Evolutionary conservation across 1,284 basidiomycete genomes (phyloP), one percentile per base, ranked within the genome.

Genomic region (Ganoderma boninense): DNA sequence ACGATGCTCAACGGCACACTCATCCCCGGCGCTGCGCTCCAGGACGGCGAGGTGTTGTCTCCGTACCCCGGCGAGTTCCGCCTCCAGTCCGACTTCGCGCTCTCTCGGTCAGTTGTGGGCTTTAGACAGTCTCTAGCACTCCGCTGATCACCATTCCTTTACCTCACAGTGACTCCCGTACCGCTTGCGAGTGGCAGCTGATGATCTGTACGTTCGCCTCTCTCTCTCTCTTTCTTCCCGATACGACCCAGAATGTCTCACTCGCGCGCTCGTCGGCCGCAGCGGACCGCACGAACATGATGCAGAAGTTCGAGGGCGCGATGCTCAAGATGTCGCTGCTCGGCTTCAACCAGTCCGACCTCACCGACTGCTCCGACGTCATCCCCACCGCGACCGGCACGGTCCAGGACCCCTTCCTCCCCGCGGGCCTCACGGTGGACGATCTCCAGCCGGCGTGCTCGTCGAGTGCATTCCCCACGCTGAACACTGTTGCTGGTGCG

Each of bases 171-270:
- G 78, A 80, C 64, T 66, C 76, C 35, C 74, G 77, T 42, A 81
- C 82, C 23, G 76, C 81, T 14, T 84, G 83, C 77, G 74, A 78
- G 68, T 84, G 82, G 82, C 82, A 83, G 69, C 74, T 69, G 38
- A 77, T 79, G 73, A 77, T 83, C 69, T 69, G 73, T 74, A 49
- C 63, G 73, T 70, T 13, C 8, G 18, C 8, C 5, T 18, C 16
- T 32, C 2, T 32, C 4, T 14, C 1, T 23, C 14, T n/a, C 26
- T 14, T 32, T 10, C 32, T 5, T 6, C n/a, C 42, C 23, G 20
- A n/a, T 64, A 68, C 7, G 10, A 8, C 1, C 7, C 29, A 32
- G 29, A 32, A 32, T 1, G 10, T 10, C 38, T 6, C 10, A 10
- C 29, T 32, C 29, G 4, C 38, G 6, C 38, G 6, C 52, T 14